Evolutionary conservation across 2,329 filamentous ascomycete genomes (phyloP), one percentile per base, ranked within the genome.

Genomic region (Ceratocystis colombiana): DNA sequence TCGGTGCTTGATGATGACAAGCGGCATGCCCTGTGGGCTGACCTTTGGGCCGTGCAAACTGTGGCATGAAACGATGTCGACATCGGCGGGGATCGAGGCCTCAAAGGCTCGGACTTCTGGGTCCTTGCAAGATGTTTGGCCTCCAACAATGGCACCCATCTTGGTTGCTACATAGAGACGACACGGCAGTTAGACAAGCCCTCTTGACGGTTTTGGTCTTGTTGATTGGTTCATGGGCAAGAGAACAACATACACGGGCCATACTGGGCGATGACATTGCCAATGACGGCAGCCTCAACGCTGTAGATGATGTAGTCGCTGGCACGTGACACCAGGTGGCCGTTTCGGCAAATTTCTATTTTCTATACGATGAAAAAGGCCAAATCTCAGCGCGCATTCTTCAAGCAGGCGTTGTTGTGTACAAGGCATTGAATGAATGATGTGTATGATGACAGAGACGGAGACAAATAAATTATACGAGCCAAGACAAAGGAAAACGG

Each of bases 221-320:
- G 30, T 37, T 33, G 20, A 44, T 44, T 17, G 4, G 12, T 25
- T 57, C 5, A 65, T 61, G 22, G 72, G 69, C 68, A 69, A 64
- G 44, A 65, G 61, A 66, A 20, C 7, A 57, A 71, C 73, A 69
- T 90, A 96, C 91, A 96, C 72, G 93, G 93, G 70, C 92, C 94
- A 76, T 90, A 99, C 72, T 88, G 81, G 69, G 87, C 88, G 72
- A 96, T 94, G 72, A 96, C 89, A 71, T 82, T 83, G 74, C 90
- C 88, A 76, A 99, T 96, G 70, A 87, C 84, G 72, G 91, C 90
- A 69, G 94, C 94, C 77, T 97, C 93, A 76, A 99, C 94, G 77
- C 89, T 96, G 82, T 99, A 99, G 75, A 99, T 91, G 78, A 96
- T 96, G 77, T 92, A 97, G 82, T 97, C 93, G 86, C 92, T 96